Conservation (phyloP, 345 rosid genomes). For the Ricinus communis region DNA sequence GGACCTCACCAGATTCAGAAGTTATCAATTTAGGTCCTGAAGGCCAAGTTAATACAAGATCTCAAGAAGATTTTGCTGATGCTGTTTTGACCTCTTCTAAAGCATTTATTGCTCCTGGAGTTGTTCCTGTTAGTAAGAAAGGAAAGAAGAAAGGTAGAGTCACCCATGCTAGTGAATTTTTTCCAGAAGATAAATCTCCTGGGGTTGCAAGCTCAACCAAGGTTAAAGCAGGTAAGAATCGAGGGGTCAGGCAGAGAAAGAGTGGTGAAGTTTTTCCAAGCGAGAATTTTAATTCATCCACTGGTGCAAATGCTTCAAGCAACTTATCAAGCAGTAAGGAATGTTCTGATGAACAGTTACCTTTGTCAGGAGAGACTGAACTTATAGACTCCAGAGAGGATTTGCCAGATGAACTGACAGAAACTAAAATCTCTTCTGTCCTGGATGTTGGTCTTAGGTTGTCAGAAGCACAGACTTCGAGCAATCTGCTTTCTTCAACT, state of each 20-base stretch:
- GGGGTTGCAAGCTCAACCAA: conserved; percentile 29
- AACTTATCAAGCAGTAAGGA: conserved; percentile 33
- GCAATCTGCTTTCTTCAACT: conserved; percentile 31
- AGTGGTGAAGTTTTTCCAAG: conserved; percentile 21
- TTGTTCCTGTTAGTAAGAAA: conserved; percentile 31
- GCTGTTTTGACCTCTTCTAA: conserved; percentile 40
- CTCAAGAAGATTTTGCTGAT: conserved; percentile 39
- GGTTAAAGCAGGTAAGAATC: conserved; percentile 45
- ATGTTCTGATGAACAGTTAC: conserved; percentile 21
- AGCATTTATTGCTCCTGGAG: conserved; percentile 26
- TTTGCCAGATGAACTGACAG: conserved; percentile 20
- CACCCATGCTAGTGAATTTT: conserved; percentile 27
- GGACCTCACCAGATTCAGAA: conserved; percentile 99
- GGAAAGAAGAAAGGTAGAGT: conserved; percentile 55
- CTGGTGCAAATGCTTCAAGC: conserved; percentile 33
- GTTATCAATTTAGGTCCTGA: conserved; percentile 77
- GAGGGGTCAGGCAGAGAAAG: conserved; percentile 28
- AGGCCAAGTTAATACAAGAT: conserved; percentile 39
- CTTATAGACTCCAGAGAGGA: conserved; percentile 29
- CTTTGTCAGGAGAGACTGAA: conserved; percentile 29
- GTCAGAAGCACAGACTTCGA: conserved; percentile 27
- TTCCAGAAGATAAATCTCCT: conserved; percentile 33
- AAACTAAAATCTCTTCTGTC: conserved; percentile 20
- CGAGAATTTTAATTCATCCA: conserved; percentile 28
- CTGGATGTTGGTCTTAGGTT: conserved; percentile 19